These are phyloP conservation scores for Apiotrichum akiyoshidainum DNA, from an alignment of 1,284 basidiomycete genomes.

Conservation along the genomic window DNA sequence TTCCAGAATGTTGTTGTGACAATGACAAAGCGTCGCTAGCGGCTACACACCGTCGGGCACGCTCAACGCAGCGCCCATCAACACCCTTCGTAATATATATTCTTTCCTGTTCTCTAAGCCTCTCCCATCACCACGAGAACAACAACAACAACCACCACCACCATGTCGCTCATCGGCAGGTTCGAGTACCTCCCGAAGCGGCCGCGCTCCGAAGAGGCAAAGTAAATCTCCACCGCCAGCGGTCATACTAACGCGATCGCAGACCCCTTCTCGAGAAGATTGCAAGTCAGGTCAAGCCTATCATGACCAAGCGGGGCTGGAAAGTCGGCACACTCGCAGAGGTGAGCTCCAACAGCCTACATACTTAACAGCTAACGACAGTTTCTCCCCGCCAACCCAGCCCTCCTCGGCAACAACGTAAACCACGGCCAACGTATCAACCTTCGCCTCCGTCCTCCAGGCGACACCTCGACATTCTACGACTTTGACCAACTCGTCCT, in stretches of 20 bases:
- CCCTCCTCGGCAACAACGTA: constrained; percentile 64
- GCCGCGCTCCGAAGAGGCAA: constrained; percentile 44
- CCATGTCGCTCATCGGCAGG: constrained; percentile 39
- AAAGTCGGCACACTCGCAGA: constrained; percentile 74
- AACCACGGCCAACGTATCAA: constrained; percentile 76
- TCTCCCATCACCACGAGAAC: no score
- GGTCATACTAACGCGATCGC: neutral
- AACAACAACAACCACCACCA: neutral
- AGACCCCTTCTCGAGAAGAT: constrained; percentile 63
- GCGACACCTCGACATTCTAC: constrained; percentile 67
- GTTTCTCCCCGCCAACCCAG: constrained; percentile 73
- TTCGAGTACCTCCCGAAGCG: constrained; percentile 48
- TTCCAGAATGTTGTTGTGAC: no score
- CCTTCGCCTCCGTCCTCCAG: constrained; percentile 68
- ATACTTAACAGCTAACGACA: constrained; percentile 14
- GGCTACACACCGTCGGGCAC: no score
- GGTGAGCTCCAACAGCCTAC: constrained; percentile 28
- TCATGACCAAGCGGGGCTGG: constrained; percentile 80
- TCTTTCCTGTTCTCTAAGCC: no score
- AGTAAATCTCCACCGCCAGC: constrained; percentile 19
- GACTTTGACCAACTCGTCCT: constrained; percentile 68
- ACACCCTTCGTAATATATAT: no score
- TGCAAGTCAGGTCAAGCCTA: constrained; percentile 78
- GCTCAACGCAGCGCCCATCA: no score
- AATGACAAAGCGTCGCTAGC: no score